These are phyloP conservation scores for Claviceps humidiphila DNA, from an alignment of 2,329 filamentous ascomycete genomes.

Conservation along the genomic window DNA sequence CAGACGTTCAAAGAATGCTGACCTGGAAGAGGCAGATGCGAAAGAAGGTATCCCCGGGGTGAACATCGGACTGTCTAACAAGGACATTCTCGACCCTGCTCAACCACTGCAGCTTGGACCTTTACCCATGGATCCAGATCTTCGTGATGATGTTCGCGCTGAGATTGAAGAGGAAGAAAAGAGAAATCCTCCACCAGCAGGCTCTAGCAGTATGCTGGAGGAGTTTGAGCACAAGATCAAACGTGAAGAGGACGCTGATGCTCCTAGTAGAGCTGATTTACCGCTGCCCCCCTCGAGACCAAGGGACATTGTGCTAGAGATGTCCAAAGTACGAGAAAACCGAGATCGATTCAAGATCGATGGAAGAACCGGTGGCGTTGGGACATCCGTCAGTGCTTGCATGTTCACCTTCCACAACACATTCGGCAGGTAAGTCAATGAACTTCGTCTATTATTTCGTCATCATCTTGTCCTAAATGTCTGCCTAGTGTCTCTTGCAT, in stretches of 20 bases:
- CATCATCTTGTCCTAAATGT: neutral
- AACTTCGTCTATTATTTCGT: neutral
- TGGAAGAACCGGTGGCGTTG: slow-evolving; percentile 67
- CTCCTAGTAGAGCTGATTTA: slow-evolving; percentile 62
- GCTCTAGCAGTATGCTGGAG: slow-evolving; percentile 63
- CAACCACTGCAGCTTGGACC: slow-evolving; percentile 61
- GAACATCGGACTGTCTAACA: slow-evolving; percentile 48
- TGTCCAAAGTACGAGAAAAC: slow-evolving; percentile 86
- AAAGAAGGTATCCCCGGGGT: slow-evolving; percentile 52
- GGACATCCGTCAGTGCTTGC: slow-evolving; percentile 73
- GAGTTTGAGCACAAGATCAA: slow-evolving; percentile 84
- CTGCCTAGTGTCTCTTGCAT: slow-evolving; percentile 70
- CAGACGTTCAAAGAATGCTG: slow-evolving; percentile 42
- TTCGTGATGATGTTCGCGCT: slow-evolving; percentile 74
- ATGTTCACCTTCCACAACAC: slow-evolving; percentile 99
- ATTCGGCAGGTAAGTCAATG: slow-evolving; percentile 57
- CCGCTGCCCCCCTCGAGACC: slow-evolving; percentile 80
- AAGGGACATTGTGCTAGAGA: slow-evolving; percentile 84
- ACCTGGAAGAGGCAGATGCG: slow-evolving; percentile 49
- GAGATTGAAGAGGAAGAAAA: slow-evolving; percentile 77
- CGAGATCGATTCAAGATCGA: slow-evolving; percentile 86
- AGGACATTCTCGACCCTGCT: slow-evolving; percentile 43
- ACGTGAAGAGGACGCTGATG: slow-evolving; percentile 77
- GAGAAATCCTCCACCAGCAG: slow-evolving; percentile 57
- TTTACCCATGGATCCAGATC: slow-evolving; percentile 67